A percentile compares a stretch with the other conserved stretches of the same genome.
Evolutionary conservation across 257 asterid genomes (phyloP).

Genomic region (Craterostigma plantagineum): DNA sequence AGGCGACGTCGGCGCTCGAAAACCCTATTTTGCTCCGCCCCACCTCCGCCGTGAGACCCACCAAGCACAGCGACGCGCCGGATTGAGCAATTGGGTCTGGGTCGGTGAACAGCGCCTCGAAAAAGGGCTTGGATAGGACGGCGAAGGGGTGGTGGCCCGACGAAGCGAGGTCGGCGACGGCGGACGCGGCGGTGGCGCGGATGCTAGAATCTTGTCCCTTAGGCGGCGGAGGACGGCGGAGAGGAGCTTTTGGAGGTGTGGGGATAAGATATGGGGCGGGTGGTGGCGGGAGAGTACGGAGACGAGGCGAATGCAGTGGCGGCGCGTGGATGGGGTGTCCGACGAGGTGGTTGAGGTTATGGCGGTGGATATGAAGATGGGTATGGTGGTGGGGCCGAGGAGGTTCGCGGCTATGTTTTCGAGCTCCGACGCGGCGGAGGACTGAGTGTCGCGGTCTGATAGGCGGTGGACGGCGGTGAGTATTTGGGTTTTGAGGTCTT

Average conservation of each 20-base stretch:
- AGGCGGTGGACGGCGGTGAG: conserved; percentile 82
- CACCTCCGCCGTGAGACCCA: conserved; percentile 42
- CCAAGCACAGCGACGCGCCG: conserved; percentile 64
- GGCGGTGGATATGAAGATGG: conserved; percentile 43
- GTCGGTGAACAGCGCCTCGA: conserved; percentile 56
- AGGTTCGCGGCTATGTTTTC: conserved; percentile 58
- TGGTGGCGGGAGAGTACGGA: conserved; percentile 52
- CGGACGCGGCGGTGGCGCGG: conserved; percentile 60
- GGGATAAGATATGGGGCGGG: conserved; percentile 37
- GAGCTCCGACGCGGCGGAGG: conserved; percentile 67
- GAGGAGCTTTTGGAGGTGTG: conserved; percentile 57
- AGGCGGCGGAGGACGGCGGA: conserved; percentile 65
- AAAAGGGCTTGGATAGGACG: conserved; percentile 45
- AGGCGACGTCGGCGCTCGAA: conserved; percentile 26
- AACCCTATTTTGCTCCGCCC: background rate
- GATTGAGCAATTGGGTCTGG: conserved; percentile 33
- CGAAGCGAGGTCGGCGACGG: conserved; percentile 46
- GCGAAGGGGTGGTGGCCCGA: conserved; percentile 43
- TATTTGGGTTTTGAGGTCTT: conserved; percentile 66
- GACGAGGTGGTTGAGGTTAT: conserved; percentile 67
- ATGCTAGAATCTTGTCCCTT: conserved; percentile 76
- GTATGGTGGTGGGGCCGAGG: conserved; percentile 37
- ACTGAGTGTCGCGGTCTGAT: conserved; percentile 80
- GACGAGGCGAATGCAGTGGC: conserved; percentile 62
- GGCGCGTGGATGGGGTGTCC: conserved; percentile 64